Base-by-base conservation (phyloP, 2,329 filamentous ascomycete genomes). In the Ophiocordyceps unilateralis region DNA sequence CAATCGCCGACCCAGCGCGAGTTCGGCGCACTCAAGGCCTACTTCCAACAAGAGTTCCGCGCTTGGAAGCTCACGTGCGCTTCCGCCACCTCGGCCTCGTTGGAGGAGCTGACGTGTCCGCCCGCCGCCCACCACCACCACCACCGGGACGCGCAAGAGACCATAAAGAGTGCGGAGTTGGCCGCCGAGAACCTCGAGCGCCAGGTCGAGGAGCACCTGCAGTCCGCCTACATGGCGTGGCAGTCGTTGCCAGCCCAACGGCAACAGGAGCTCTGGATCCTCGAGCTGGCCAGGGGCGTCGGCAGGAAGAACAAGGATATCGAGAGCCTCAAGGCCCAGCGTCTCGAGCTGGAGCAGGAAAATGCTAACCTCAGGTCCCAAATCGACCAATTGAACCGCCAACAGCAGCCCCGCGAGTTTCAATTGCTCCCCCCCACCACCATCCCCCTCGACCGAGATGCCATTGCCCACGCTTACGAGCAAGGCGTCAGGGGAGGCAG, bases 141-240 rank as follows among this genome's bases (percentile, higher is more conserved):
- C 7, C 24, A 26, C 3, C 61, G 62, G 39, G 62, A 68, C 48
- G 66, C 56, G 58, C 63, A 62, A 2, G 68, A 72, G 19, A 62
- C 63, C 12, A 56, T 72, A 1, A 65, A 63, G 41, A 66, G 59
- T 41, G 70, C 68, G 0, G 68, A 74, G 48, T 64, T 63, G 50
- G 55, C 64, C 47, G 81, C 67, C 37, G 74, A 69, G 48, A 60
- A 66, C 23, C 70, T 89, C 41, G 78, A 86, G 48, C 74, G 76
- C 42, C 77, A 81, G 50, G 74, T 88, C 26, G 67, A 74, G 36
- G 72, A 81, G 45, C 89, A 96, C 56, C 59, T 94, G 6, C 73
- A 82, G n/a, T 75, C 79, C 14, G 78, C 84, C 1, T 93, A 78
- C 56, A 69, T 72, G 7, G 80, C 84, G 37, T 96, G 88, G 88